phyloP scores from a whole-genome alignment of 208 protist species.

The Wallacemonas sp. region DNA sequence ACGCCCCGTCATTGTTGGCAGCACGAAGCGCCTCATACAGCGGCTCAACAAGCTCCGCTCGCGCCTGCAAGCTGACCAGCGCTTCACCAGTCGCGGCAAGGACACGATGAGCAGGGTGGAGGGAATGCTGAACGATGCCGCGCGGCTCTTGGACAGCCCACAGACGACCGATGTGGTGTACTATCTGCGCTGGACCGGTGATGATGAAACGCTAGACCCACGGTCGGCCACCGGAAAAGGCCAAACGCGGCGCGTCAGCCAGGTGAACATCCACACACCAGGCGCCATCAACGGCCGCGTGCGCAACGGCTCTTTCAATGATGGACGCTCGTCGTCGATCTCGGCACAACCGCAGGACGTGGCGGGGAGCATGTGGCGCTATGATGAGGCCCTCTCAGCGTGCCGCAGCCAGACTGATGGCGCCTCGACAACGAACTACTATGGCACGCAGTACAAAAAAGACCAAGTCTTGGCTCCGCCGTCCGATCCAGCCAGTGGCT shows the following conservation, averaged over 20 bases:
- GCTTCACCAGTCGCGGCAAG: neutral
- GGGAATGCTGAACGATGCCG: conserved; percentile 14
- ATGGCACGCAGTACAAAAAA: conserved; percentile 9
- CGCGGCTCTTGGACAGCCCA: conserved; percentile 11
- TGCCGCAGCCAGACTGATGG: neutral
- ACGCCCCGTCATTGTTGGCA: conserved; percentile 1
- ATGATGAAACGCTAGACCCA: neutral
- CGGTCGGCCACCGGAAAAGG: neutral
- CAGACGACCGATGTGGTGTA: neutral
- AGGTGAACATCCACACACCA: neutral
- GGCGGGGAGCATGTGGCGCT: neutral
- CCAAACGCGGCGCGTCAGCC: neutral
- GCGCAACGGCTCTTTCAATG: neutral
- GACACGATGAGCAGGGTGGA: conserved; percentile 1
- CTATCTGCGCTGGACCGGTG: conserved; percentile 7
- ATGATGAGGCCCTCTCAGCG: neutral
- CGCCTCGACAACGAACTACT: neutral
- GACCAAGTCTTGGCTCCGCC: neutral
- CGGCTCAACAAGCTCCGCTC: conserved; percentile 2
- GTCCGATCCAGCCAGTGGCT: neutral
- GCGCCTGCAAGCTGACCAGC: neutral
- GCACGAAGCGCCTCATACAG: neutral
- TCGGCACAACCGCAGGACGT: neutral
- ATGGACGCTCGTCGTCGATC: neutral
- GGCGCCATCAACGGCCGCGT: neutral